Evolutionary conservation across 805 yeast species (phyloP), one percentile per base, ranked within the genome.

Genomic region (Saturnispora sekii): DNA sequence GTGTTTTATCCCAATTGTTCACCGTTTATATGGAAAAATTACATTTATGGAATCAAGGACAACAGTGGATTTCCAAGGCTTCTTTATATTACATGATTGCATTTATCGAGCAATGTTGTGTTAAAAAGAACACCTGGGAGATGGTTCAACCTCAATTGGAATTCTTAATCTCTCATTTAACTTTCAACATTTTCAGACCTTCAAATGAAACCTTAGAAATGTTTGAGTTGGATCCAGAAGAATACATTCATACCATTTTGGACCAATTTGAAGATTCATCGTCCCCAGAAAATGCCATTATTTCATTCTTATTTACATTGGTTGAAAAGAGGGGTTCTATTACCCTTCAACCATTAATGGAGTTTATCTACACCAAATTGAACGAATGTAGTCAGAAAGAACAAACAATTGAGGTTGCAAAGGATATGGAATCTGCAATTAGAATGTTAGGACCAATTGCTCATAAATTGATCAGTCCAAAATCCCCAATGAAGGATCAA

Each of bases 161-260:
- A 41, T 70, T 73, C 6, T 62, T 90, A 29, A 68, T 90, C 32
- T 66, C 80, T 9, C 87, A 82, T 53, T 79, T 93, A 48, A 71
- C 89, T 7, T 88, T 73, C 65, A 96, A 96, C 2, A 62, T 86
- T 43, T 65, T 93, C 42, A 74, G 85, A 52, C 90, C 95, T 9
- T 70, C 74, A 6, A 84, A 82, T 48, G 79, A 76, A 3, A 77
- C 78, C 18, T 66, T 89, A 48, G 95, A 85, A 49, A 63, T 77
- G 17, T 90, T 85, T 64, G 95, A 88, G 49, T 77, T 75, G 50
- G 97, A 90, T 58, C 97, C 97, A 8, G 83, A 77, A 41, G 97
- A 90, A 60, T 93, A 88, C 59, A 84, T 93, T 50, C 89, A 85
- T 62, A 72, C 81, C 53, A 77, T 77, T 37, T 70, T 87, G 54